phyloP scores from a whole-genome alignment of 1,284 basidiomycete species.

The Tranzscheliella williamsii region DNA sequence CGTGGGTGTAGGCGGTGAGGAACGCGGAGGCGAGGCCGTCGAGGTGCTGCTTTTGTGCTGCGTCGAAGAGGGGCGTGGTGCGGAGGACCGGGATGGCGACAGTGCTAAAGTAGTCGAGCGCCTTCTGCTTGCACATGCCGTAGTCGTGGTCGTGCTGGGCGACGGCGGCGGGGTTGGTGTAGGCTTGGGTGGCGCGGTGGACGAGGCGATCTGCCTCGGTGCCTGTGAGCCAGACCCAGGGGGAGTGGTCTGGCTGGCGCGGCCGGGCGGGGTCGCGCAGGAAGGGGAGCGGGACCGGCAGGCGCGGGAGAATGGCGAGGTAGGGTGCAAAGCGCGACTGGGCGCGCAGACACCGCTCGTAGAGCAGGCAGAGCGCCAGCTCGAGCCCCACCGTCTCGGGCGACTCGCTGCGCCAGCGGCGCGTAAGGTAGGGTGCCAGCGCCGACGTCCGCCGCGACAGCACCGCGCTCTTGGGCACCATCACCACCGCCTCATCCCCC shows the following conservation, averaged over 20 bases:
- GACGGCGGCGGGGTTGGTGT: neutral
- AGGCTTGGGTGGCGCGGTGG: slow-evolving; percentile 3
- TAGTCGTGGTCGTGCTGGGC: slow-evolving; percentile 24
- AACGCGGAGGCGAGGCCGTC: slow-evolving; percentile 18
- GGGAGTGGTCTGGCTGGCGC: neutral
- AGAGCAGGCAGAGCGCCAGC: slow-evolving; percentile 45
- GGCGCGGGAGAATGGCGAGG: slow-evolving; percentile 27
- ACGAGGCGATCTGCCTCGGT: slow-evolving; percentile 31
- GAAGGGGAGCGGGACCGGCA: slow-evolving; percentile 23
- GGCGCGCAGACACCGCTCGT: slow-evolving; percentile 31
- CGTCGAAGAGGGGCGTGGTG: slow-evolving; percentile 6
- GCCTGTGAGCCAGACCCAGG: slow-evolving; percentile 14
- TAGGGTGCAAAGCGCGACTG: slow-evolving; percentile 34
- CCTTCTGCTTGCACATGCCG: slow-evolving; percentile 18
- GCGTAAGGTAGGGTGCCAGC: slow-evolving; percentile 8
- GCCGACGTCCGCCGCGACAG: slow-evolving; percentile 32
- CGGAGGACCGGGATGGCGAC: slow-evolving; percentile 15
- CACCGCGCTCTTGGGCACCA: slow-evolving; percentile 33
- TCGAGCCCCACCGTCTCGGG: slow-evolving; percentile 27
- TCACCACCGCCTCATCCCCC: slow-evolving; percentile 9
- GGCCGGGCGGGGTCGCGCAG: neutral
- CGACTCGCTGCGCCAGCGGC: slow-evolving; percentile 13
- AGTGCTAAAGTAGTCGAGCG: slow-evolving; percentile 18
- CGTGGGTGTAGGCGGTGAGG: slow-evolving; percentile 36
- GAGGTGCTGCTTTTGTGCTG: slow-evolving; percentile 2